Conservation (phyloP, 108 stramenopile genomes). For the Fragilaria radians region DNA sequence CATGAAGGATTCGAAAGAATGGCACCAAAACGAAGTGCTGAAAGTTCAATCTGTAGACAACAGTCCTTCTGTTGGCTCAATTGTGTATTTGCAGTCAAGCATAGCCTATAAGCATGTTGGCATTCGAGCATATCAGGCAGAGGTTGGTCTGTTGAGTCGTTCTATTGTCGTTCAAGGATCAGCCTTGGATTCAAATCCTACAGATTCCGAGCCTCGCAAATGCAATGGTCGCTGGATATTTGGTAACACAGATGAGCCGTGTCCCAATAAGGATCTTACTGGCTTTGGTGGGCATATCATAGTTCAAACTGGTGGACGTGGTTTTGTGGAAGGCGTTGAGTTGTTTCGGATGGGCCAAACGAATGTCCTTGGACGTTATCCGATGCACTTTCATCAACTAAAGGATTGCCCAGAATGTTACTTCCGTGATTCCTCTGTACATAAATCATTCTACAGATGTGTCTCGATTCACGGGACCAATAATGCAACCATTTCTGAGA, state of each 20-base stretch:
- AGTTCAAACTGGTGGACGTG: slow-evolving; percentile 12
- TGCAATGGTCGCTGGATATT: slow-evolving; percentile 12
- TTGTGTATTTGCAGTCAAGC: slow-evolving; percentile 18
- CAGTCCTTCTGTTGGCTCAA: slow-evolving; percentile 16
- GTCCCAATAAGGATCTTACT: slow-evolving; percentile 19
- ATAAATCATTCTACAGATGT: slow-evolving; percentile 39
- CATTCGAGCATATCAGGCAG: slow-evolving; percentile 36
- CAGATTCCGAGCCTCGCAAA: slow-evolving; percentile 21
- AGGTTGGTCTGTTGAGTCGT: slow-evolving; percentile 41
- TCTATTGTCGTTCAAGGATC: slow-evolving; percentile 40
- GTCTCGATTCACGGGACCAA: slow-evolving; percentile 37
- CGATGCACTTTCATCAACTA: slow-evolving; percentile 37
- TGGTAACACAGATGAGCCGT: slow-evolving; percentile 18
- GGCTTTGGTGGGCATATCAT: slow-evolving; percentile 51
- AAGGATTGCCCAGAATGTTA: slow-evolving; percentile 26
- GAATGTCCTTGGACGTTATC: slow-evolving; percentile 42
- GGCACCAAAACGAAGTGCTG: slow-evolving; percentile 27
- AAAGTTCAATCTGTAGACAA: slow-evolving; percentile 13
- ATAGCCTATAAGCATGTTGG: slow-evolving; percentile 26
- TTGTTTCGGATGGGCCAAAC: slow-evolving; percentile 51
- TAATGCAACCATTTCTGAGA: slow-evolving; percentile 18
- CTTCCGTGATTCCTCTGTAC: slow-evolving; percentile 30
- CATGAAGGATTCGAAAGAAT: slow-evolving; percentile 22
- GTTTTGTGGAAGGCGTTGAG: slow-evolving; percentile 31
- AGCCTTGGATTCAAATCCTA: slow-evolving; percentile 26